Conservation (phyloP, 768 basidiomycete species). For the Termitomyces sp. region DNA sequence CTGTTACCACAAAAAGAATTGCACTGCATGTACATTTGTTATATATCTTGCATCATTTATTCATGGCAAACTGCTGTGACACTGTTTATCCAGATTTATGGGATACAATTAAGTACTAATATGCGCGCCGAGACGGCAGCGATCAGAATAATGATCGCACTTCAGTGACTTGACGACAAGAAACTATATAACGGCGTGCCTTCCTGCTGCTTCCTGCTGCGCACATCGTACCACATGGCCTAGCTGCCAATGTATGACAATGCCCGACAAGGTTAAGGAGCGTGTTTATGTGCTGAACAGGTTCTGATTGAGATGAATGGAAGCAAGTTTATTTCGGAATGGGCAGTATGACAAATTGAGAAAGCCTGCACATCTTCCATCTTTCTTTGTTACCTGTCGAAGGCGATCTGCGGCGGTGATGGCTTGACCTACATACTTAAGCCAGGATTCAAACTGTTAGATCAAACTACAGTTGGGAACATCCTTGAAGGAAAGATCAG, state of each 20-base stretch:
- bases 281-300: neutral
- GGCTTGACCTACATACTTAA: neutral
- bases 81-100: neutral
- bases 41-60: constrained; percentile 9
- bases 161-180: neutral
- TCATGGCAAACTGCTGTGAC: neutral
- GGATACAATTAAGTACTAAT: neutral
- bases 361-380: neutral
- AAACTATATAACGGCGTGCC: neutral
- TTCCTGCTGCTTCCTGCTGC: neutral
- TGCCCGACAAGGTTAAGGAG: neutral
- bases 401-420: neutral
- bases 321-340: neutral
- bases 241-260: neutral
- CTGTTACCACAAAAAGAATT: neutral
- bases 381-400: neutral
- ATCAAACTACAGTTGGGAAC: neutral
- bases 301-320: constrained; percentile 2
- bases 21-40: constrained; percentile 7
- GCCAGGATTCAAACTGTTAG: neutral
- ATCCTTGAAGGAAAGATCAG: neutral
- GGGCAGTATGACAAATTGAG: neutral
- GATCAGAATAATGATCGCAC: neutral
- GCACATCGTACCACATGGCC: neutral
- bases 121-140: neutral